phyloP scores from a whole-genome alignment of 2,329 filamentous ascomycete genomes.

The Penicillium sp. region DNA sequence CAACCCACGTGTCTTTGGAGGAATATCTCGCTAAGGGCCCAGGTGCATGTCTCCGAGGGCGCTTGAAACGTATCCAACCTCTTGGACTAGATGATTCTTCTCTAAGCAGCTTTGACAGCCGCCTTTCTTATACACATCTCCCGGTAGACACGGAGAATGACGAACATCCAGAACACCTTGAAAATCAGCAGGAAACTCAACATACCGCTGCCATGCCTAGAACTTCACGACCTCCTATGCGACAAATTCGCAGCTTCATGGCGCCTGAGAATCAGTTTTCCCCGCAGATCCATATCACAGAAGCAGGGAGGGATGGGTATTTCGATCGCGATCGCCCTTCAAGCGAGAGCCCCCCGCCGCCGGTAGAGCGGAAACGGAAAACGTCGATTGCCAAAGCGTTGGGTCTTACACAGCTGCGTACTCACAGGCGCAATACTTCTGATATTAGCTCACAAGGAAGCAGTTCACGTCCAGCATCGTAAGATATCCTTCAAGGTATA shows the following conservation, averaged over 20 bases:
- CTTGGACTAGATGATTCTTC: conserved; percentile 30
- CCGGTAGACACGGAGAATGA: conserved; percentile 6
- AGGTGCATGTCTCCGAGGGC: conserved; percentile 54
- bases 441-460: conserved; percentile 18
- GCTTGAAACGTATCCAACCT: conserved; percentile 42
- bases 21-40: conserved; percentile 60
- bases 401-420: conserved; percentile 5
- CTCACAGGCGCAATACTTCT: conserved; percentile 14
- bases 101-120: conserved; percentile 32
- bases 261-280: conserved; percentile 13
- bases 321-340: conserved; percentile 14
- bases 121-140: conserved; percentile 23
- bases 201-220: conserved; percentile 1
- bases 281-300: conserved; percentile 32
- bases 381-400: conserved; percentile 12
- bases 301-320: conserved; percentile 23
- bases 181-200: conserved; percentile 2
- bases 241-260: conserved; percentile 26
- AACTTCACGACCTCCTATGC: conserved; percentile 20
- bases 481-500: background rate
- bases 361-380: conserved; percentile 2
- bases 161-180: background rate
- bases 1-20: conserved; percentile 26
- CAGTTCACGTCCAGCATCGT: conserved; percentile 19
- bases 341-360: conserved; percentile 18